phyloP scores from a whole-genome alignment of 176 grass and related monocot genomes.

The Zoysia japonica region DNA sequence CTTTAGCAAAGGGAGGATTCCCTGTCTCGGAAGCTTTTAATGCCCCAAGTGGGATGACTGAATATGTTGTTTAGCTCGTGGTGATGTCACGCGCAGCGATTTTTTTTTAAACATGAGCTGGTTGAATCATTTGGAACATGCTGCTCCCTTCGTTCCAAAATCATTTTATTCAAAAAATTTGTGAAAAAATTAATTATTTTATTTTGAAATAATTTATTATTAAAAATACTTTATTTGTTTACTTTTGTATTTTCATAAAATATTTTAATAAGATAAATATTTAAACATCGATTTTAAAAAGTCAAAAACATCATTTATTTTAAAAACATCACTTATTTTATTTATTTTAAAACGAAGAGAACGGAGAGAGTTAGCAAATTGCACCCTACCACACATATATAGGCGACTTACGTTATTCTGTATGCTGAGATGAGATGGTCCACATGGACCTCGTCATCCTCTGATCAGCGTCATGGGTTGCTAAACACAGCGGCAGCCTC shows the following conservation, averaged over 20 bases:
- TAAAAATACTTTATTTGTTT: no score
- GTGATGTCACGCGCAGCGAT: not conserved
- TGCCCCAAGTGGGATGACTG: not conserved
- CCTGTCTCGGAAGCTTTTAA: not conserved
- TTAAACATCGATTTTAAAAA: no score
- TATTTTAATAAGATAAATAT: no score
- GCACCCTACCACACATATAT: not conserved
- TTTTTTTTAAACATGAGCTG: not conserved
- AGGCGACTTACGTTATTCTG: no score
- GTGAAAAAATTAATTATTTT: no score
- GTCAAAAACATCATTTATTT: no score
- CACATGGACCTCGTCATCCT: slow-evolving; percentile 34
- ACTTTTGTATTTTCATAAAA: no score
- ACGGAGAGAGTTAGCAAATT: not conserved
- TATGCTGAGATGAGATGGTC: not conserved
- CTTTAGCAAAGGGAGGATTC: not conserved
- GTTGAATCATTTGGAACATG: not conserved
- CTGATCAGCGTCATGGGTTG: not conserved
- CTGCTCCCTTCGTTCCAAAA: no score
- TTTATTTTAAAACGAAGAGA: no score
- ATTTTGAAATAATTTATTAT: no score
- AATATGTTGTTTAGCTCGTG: slow-evolving; percentile 10
- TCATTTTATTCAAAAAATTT: no score
- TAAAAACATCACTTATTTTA: no score
- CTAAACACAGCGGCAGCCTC: not conserved